Base-by-base conservation (phyloP, 495 filamentous ascomycete genomes). In the Daldinia grandis region DNA sequence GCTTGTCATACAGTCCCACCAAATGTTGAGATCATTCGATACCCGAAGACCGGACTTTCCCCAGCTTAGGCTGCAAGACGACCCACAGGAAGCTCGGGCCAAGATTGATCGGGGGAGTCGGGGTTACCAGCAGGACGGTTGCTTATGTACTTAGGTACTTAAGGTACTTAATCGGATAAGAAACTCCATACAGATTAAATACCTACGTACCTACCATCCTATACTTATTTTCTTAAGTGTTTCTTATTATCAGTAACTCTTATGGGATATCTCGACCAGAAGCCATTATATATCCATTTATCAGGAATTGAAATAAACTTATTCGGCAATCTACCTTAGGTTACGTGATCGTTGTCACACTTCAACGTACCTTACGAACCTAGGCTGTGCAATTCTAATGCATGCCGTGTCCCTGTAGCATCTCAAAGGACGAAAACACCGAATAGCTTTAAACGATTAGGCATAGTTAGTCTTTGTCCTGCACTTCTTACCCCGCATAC, bases 1-100 rank as follows among this genome's bases (percentile, higher is more conserved):
- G 33, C 49, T 55, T 51, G 40, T 68, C 65, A 62, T 58, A 21
- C 58, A 31, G 28, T 37, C n/a, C 30, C 19, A 33, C 65, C 38
- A 56, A 56, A 62, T 68, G 58, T 68, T 68, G 65, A 68, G 65
- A 37, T 68, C 17, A 53, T 19, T 55, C 12, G 40, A 59, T 64
- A 58, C 28, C 66, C 66, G 60, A 69, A 55, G 21, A 55, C 56
- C 67, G 60, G 60, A 64, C 67, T 64, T 69, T 64, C 67, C 67
- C 67, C 67, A 64, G 42, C 42, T 21, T 21, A 10, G 42, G 42
- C 42, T 47, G 42, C 42, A 47, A 21, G 21, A 5, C n/a, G 25
- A 30, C 49, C 54, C 58, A 30, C 35, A 19, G 54, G 1, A 55
- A 64, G 61, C 66, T 64, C 59, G 66, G 60, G 30, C 66, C 66